Percentiles rank a stretch among this genome's conserved stretches.
phyloP scores from a whole-genome alignment of 257 asterid genomes.

The Lithospermum erythrorhizon region DNA sequence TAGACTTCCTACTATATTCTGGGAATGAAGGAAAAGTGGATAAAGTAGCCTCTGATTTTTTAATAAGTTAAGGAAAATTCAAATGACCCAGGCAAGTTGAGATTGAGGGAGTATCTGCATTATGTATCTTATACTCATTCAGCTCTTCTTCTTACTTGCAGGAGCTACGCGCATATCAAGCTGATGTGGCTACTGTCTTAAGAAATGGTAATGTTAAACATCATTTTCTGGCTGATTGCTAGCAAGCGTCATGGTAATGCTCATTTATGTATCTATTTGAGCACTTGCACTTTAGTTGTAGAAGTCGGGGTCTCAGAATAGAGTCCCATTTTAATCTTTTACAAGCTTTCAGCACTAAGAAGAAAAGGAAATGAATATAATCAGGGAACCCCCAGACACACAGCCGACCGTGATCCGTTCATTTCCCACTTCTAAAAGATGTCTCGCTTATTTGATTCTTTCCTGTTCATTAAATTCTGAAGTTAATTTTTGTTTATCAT shows the following conservation, averaged over 20 bases:
- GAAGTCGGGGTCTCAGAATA: neutral
- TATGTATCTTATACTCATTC: slow-evolving; percentile 5
- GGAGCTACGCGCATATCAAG: slow-evolving; percentile 99
- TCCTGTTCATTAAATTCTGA: neutral
- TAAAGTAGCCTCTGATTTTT: neutral
- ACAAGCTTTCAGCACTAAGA: neutral
- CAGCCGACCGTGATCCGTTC: neutral
- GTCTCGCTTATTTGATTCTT: neutral
- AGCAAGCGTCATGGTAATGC: neutral
- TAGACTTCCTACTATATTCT: too few species aligned
- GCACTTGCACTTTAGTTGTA: neutral
- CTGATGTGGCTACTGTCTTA: slow-evolving; percentile 92
- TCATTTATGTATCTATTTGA: neutral
- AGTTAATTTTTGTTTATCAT: slow-evolving; percentile 8
- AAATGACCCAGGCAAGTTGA: too few species aligned
- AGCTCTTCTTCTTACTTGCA: slow-evolving; percentile 19
- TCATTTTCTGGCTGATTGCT: neutral
- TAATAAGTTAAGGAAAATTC: too few species aligned
- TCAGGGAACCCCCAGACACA: too few species aligned
- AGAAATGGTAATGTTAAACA: slow-evolving; percentile 59
- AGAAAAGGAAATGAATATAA: too few species aligned
- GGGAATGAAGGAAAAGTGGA: neutral
- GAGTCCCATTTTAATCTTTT: too few species aligned
- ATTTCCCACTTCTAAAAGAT: too few species aligned
- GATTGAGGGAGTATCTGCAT: neutral